Base-by-base conservation (phyloP, 768 basidiomycete genomes). In the Terana coerulea region DNA sequence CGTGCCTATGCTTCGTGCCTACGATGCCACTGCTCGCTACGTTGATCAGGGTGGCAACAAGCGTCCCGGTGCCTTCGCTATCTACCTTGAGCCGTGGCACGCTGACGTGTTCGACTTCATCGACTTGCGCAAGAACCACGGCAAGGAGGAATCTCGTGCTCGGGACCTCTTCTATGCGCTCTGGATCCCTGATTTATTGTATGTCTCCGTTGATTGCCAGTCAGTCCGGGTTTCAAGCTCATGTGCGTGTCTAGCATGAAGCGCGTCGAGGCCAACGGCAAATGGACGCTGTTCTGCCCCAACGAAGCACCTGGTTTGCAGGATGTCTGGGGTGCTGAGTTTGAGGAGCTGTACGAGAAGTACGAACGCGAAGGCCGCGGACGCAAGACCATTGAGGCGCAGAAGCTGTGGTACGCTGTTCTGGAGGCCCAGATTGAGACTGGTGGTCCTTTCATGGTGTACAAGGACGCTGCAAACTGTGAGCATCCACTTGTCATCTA, bases 31-130 rank as follows among this genome's bases (percentile, higher is more conserved):
- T 8, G 97, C 97, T 19, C 92, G 95, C 33, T 98, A 98, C 63
- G 97, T 98, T 51, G 97, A 98, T 67, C 95, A 98, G 66, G 95
- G 97, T 46, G 97, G 97, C 24, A 98, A 98, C 80, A 98, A 98
- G 74, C 89, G 97, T 22, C 97, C 97, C 1, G 97, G 97, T 54
- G 97, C 97, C 1, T 98, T 99, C 60, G 91, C 97, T 15, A 90
- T 99, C 68, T 99, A 99, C 72, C 76, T 98, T 64, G 97, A 99
- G 72, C 97, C 97, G 12, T 99, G 97, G 97, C 97, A 99, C 65
- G 81, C 91, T 15, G 97, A 98, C 68, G 69, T 99, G 65, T 97
- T 98, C 61, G 95, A 97, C 52, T 98, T 99, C 75, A 79, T 99
- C 60, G 95, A 98, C 65, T 79, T 99, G 40, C 80, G 97, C 63